Percentiles rank a stretch among this genome's conserved stretches.
Evolutionary conservation across 2,329 filamentous ascomycete genomes (phyloP).

Genomic region (Sarocladiaceae sp.): DNA sequence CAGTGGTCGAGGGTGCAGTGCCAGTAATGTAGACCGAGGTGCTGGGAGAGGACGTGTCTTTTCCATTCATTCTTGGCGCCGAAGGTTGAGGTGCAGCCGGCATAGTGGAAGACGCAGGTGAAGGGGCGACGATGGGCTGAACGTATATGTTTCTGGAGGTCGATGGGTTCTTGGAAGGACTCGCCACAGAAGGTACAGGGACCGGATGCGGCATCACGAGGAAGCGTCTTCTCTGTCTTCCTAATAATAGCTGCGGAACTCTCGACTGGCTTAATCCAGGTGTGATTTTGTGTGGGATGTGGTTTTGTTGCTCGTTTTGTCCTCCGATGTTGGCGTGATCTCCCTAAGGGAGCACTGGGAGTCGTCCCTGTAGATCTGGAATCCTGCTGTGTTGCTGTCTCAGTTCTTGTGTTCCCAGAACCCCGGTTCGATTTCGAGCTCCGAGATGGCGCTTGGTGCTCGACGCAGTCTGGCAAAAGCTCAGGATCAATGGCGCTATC

Average conservation of each 20-base stretch:
- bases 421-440: no score
- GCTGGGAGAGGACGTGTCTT: slow-evolving; percentile 74
- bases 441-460: neutral
- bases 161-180: neutral
- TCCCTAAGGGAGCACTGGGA: no score
- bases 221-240: neutral
- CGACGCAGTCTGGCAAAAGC: neutral
- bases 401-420: no score
- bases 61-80: slow-evolving; percentile 93
- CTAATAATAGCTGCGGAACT: no score
- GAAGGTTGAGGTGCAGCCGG: slow-evolving; percentile 69
- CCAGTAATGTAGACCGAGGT: slow-evolving; percentile 69
- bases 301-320: no score
- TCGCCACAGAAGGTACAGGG: neutral
- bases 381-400: no score
- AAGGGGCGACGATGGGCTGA: slow-evolving; percentile 44
- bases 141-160: neutral
- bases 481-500: neutral
- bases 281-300: no score
- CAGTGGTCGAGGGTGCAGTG: slow-evolving; percentile 63
- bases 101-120: slow-evolving; percentile 70
- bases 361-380: no score
- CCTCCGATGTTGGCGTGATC: no score
- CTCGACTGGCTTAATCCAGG: no score
- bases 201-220: neutral